Evolutionary conservation across 2,329 filamentous ascomycete genomes (phyloP), one percentile per base, ranked within the genome.

Genomic region (Drechmeria coniospora): DNA sequence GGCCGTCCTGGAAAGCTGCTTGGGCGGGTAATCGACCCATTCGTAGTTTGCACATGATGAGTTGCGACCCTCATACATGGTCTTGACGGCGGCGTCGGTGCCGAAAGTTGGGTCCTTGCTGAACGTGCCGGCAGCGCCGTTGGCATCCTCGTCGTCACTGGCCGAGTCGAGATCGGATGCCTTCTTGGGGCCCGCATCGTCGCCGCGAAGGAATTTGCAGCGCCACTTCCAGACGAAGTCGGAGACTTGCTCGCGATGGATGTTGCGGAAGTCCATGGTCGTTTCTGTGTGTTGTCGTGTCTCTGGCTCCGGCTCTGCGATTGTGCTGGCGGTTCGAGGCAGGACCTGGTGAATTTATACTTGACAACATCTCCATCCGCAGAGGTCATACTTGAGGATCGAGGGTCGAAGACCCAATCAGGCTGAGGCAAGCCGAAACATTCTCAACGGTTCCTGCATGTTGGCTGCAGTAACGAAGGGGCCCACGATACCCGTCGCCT

Each of bases 21-120:
- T 52, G 20, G 57, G 57, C 3, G 58, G 56, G 28, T 51, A 53
- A 31, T 54, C 47, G 18, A 53, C 49, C 56, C 55, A 60, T 28
- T 54, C 43, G 30, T 41, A 54, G 22, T 34, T 17, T 8, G 21
- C 10, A 1, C 33, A 27, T 8, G 28, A 29, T 6, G 41, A 44
- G 20, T 44, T 38, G 19, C 39, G 41, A 6, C 50, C 49, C 32
- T 60, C 55, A 39, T 57, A 61, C 8, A 58, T 36, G 3, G 47
- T 55, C 42, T 58, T 57, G 35, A 56, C 42, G 25, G 36, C 36
- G 13, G 42, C 33, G 8, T 51, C 44, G 14, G 36, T 32, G 11
- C 49, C 51, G 15, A 51, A 45, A 3, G 32, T 35, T 3, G 47
- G 35, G 22, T 46, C 40, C 23, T 42, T 46, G 28, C 32, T n/a